Evolutionary conservation across 306 rosid species (phyloP).

Genomic region (Trichosanthes truncata): DNA sequence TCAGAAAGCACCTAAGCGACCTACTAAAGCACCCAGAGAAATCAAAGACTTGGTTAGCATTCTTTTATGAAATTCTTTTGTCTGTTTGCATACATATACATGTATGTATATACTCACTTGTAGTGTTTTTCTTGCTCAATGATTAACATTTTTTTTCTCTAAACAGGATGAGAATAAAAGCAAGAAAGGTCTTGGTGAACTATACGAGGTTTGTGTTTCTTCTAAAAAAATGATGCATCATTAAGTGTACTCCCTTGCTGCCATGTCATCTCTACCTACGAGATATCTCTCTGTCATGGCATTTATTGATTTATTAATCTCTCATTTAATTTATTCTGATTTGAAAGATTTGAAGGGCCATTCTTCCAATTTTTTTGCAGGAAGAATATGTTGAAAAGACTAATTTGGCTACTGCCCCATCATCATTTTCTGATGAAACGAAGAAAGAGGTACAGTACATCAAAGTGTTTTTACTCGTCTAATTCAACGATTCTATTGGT

Average conservation of each 20-base stretch:
- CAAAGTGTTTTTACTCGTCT: slow-evolving; percentile 7
- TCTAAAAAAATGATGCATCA: slow-evolving; percentile 10
- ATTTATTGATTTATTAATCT: neutral
- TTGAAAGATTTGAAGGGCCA: neutral
- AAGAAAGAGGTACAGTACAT: slow-evolving; percentile 53
- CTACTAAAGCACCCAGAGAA: slow-evolving; percentile 59
- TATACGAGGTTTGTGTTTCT: slow-evolving; percentile 72
- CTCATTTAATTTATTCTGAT: neutral
- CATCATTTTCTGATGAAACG: slow-evolving; percentile 57
- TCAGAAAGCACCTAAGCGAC: slow-evolving; percentile 50
- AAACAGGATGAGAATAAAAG: slow-evolving; percentile 84
- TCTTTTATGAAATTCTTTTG: slow-evolving; percentile 12
- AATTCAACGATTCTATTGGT: neutral
- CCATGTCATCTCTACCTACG: neutral
- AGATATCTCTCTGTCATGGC: neutral
- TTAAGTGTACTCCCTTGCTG: slow-evolving; percentile 7
- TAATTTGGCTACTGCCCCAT: slow-evolving; percentile 43
- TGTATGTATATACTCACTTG: neutral
- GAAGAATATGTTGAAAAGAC: slow-evolving; percentile 71
- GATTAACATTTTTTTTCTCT: neutral
- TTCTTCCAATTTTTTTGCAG: slow-evolving; percentile 32
- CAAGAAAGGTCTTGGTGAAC: slow-evolving; percentile 79
- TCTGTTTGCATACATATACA: neutral
- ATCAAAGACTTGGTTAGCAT: slow-evolving; percentile 60
- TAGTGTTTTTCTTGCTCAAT: neutral